Evolutionary conservation across 805 yeast species (phyloP).

Genomic region (Saturnispora sanitii): DNA sequence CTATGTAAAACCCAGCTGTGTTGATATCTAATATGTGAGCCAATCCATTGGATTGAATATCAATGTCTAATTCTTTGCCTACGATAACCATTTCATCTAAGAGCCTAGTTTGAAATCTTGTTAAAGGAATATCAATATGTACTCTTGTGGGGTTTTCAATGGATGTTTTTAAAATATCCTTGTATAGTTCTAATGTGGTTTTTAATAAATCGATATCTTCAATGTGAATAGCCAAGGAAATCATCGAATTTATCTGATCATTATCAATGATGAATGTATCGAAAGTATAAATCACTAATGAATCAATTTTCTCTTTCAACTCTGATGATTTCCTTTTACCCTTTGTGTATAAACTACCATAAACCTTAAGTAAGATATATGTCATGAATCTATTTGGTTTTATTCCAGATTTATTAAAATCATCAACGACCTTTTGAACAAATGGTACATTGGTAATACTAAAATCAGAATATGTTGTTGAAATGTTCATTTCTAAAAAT

Average conservation of each 20-base stretch:
- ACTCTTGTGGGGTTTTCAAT: background rate
- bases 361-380: constrained; percentile 8
- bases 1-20: constrained; percentile 3
- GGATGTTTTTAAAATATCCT: background rate
- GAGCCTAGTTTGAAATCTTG: constrained; percentile 2
- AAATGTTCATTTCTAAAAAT: constrained; percentile 7
- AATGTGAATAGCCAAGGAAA: background rate
- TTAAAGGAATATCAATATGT: background rate
- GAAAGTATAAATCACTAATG: background rate
- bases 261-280: background rate
- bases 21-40: background rate
- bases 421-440: constrained; percentile 4
- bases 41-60: background rate
- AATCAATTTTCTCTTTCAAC: background rate
- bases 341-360: background rate
- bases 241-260: constrained; percentile 1
- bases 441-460: constrained; percentile 2
- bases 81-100: constrained; percentile 1
- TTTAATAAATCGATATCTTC: background rate
- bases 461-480: constrained; percentile 1
- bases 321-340: background rate
- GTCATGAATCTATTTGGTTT: constrained; percentile 8
- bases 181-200: background rate
- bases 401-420: constrained; percentile 1
- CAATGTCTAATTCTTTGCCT: background rate